Evolutionary conservation across 768 basidiomycete species (phyloP).

Genomic region (Obba rivulosa): DNA sequence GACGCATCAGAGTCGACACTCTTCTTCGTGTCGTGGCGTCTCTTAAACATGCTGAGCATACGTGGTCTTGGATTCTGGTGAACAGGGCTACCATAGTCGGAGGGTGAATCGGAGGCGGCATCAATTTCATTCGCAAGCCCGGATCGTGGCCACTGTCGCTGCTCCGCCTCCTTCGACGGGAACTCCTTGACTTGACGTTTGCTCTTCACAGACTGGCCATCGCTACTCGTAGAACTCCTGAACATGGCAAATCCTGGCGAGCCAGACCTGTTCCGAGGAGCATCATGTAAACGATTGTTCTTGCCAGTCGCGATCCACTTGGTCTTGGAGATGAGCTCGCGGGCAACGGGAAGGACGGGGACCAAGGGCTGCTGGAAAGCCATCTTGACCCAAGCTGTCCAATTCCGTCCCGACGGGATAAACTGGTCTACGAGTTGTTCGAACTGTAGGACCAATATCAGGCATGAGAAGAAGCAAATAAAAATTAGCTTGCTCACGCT

Average conservation of each 20-base stretch:
- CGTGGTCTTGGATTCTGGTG: neutral
- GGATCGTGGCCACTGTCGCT: no score
- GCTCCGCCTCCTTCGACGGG: no score
- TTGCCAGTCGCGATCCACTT: conserved; percentile 58
- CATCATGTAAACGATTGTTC: neutral
- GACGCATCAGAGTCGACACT: conserved; percentile 19
- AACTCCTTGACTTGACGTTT: no score
- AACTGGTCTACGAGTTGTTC: conserved; percentile 78
- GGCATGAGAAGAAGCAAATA: neutral
- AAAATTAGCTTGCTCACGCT: conserved; percentile 47
- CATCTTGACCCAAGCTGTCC: conserved; percentile 82
- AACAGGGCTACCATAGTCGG: no score
- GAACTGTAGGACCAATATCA: conserved; percentile 40
- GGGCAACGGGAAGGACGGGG: conserved; percentile 73
- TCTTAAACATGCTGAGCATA: conserved; percentile 21
- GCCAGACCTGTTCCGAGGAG: no score
- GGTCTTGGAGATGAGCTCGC: conserved; percentile 73
- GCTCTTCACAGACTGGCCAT: no score
- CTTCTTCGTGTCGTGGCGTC: conserved; percentile 13
- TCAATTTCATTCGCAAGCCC: no score
- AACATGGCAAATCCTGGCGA: no score
- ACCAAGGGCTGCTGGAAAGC: conserved; percentile 76
- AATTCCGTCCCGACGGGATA: conserved; percentile 70
- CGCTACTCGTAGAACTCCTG: no score
- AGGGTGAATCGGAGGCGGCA: no score